Conservation (phyloP, 2,329 filamentous ascomycete genomes). For the Thelonectria discophora region DNA sequence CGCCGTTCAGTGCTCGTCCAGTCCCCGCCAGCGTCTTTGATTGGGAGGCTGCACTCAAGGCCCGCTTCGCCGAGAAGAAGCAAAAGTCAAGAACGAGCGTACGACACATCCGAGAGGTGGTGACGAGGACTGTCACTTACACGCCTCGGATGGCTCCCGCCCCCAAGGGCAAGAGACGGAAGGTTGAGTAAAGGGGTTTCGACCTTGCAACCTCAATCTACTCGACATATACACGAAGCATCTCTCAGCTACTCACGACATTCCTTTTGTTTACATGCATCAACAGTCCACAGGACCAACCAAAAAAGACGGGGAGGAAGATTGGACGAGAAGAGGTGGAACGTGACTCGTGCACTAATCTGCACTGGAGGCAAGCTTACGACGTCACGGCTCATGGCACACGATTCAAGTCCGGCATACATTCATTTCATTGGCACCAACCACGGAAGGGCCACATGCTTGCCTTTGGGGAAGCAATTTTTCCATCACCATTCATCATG, state of each 20-base stretch:
- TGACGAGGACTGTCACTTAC: conserved; percentile 94
- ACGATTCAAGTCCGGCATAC: conserved; percentile 18
- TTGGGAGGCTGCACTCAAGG: conserved; percentile 78
- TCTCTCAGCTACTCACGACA: conserved; percentile 36
- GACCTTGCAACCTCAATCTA: conserved; percentile 7
- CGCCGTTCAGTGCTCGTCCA: conserved; percentile 76
- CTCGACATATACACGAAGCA: conserved; percentile 28
- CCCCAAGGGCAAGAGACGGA: conserved; percentile 92
- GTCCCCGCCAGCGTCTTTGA: conserved; percentile 78
- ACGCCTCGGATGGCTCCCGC: conserved; percentile 87
- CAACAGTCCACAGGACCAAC: conserved; percentile 24
- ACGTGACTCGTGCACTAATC: conserved; percentile 24
- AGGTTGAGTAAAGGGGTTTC: conserved; percentile 57
- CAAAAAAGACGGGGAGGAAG: conserved; percentile 32
- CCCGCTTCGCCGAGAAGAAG: conserved; percentile 68
- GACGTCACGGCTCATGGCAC: conserved; percentile 15
- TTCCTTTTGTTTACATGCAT: conserved; percentile 43
- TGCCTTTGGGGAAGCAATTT: conserved; percentile 21
- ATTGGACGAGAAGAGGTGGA: conserved; percentile 18
- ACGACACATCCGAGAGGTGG: conserved; percentile 83
- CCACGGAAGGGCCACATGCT: conserved; percentile 25
- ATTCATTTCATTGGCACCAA: conserved; percentile 21
- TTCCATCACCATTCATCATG: conserved; percentile 21
- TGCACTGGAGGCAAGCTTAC: conserved; percentile 25
- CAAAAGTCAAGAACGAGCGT: conserved; percentile 69